phyloP scores from a whole-genome alignment of 805 yeast species.

The Debaryomyces prosopidis region DNA sequence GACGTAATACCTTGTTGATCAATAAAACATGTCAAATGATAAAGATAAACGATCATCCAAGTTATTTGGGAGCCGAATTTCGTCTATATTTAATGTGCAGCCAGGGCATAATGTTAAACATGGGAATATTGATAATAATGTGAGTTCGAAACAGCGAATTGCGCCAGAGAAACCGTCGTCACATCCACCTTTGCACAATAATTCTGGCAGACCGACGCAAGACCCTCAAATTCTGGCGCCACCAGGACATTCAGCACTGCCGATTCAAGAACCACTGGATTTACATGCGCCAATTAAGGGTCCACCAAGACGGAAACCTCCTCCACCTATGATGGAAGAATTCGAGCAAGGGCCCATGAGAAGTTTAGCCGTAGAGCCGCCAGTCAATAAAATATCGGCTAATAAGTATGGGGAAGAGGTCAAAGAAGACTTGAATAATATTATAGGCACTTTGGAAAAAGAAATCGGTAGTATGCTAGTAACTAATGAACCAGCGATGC shows the following conservation, averaged over 20 bases:
- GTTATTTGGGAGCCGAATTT: slow-evolving; percentile 30
- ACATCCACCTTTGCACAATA: slow-evolving; percentile 2
- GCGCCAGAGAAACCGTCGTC: not conserved
- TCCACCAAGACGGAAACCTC: slow-evolving; percentile 8
- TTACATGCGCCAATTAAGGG: not conserved
- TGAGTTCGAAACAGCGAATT: not conserved
- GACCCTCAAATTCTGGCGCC: not conserved
- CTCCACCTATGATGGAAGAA: slow-evolving; percentile 6
- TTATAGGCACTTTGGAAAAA: slow-evolving; percentile 22
- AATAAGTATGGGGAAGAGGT: not conserved
- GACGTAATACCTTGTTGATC: too few relatives aligned
- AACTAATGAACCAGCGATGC: not conserved
- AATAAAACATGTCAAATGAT: slow-evolving; percentile 1
- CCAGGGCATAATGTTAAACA: not conserved
- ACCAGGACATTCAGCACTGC: not conserved
- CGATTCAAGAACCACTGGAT: not conserved
- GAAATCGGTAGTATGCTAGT: slow-evolving; percentile 19
- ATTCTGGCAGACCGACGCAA: not conserved
- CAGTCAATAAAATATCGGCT: not conserved
- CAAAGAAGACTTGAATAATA: slow-evolving; percentile 15
- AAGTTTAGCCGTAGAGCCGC: not conserved
- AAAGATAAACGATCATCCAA: slow-evolving; percentile 4
- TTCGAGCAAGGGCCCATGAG: not conserved
- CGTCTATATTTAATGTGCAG: slow-evolving; percentile 26
- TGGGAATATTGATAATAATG: too few relatives aligned